phyloP scores from a whole-genome alignment of 1,284 basidiomycete species.

The Filobasidium uniguttulatum region DNA sequence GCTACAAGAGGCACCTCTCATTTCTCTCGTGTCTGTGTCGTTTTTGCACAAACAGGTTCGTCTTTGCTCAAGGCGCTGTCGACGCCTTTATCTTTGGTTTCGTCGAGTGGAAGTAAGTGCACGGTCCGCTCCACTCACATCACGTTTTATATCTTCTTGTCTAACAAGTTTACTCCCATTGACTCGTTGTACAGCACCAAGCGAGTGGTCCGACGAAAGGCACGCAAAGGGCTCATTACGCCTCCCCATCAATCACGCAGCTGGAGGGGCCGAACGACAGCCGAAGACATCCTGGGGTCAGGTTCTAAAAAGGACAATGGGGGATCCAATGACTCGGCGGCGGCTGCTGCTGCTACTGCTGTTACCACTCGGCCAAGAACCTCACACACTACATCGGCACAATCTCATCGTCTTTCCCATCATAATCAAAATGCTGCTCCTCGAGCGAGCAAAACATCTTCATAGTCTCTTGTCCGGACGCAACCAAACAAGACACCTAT shows the following conservation, averaged over 20 bases:
- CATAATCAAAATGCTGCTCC: too few relatives aligned
- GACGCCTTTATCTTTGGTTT: conserved; percentile 37
- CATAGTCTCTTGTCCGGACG: too few relatives aligned
- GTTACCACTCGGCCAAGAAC: too few relatives aligned
- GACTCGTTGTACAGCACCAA: conserved; percentile 19
- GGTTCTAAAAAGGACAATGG: too few relatives aligned
- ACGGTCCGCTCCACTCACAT: neutral
- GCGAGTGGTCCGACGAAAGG: conserved; percentile 25
- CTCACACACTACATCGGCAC: too few relatives aligned
- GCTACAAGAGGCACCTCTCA: neutral
- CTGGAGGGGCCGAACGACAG: neutral
- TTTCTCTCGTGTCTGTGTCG: too few relatives aligned
- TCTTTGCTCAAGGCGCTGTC: conserved; percentile 35
- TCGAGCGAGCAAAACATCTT: too few relatives aligned
- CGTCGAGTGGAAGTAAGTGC: conserved; percentile 35
- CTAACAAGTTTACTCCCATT: neutral
- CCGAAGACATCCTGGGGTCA: neutral
- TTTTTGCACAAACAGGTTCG: conserved; percentile 17
- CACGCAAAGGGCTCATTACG: conserved; percentile 21
- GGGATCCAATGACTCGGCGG: too few relatives aligned
- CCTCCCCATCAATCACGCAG: conserved; percentile 2
- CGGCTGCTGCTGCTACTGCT: too few relatives aligned
- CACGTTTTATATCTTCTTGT: neutral
- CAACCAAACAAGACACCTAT: too few relatives aligned
- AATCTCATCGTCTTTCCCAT: too few relatives aligned